Conservation (phyloP, 225 moss, liverwort and hornwort species). For the Bryum argenteum region DNA sequence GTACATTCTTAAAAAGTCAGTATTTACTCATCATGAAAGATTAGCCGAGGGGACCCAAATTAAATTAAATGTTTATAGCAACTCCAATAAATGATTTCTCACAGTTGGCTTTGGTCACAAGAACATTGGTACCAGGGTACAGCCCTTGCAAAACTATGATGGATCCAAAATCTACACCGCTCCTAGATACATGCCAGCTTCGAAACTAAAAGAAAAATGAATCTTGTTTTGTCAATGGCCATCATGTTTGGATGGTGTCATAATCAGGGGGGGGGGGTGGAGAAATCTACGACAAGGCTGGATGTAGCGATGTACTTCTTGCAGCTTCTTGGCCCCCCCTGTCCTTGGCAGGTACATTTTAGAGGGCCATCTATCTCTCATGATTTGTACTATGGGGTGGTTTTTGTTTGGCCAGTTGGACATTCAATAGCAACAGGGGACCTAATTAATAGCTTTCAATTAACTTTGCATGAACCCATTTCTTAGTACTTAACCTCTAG, state of each 20-base stretch:
- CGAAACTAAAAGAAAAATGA: neutral
- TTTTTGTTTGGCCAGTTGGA: conserved; percentile 9
- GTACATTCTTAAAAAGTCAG: too few species aligned
- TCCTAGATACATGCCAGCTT: neutral
- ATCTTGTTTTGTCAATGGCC: conserved; percentile 19
- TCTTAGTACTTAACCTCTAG: neutral
- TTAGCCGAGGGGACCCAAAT: too few species aligned
- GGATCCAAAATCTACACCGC: fast-evolving
- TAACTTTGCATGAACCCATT: neutral
- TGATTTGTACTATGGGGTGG: conserved; percentile 16
- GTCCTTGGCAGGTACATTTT: conserved; percentile 13
- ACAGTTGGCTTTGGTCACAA: conserved; percentile 18
- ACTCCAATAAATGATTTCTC: conserved; percentile 27
- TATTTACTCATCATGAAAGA: too few species aligned
- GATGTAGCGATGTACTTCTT: conserved; percentile 1
- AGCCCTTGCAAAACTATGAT: conserved; percentile 20
- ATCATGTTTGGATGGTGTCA: conserved; percentile 20
- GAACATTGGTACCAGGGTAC: conserved; percentile 25
- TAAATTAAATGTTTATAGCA: neutral
- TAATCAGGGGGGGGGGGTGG: neutral
- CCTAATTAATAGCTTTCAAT: conserved; percentile 10
- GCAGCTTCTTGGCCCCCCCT: neutral
- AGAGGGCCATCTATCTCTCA: conserved; percentile 6
- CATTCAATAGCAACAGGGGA: conserved; percentile 19
- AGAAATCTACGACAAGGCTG: neutral